phyloP scores from a whole-genome alignment of 2,329 filamentous ascomycete genomes.

The Neonectria ditissima region DNA sequence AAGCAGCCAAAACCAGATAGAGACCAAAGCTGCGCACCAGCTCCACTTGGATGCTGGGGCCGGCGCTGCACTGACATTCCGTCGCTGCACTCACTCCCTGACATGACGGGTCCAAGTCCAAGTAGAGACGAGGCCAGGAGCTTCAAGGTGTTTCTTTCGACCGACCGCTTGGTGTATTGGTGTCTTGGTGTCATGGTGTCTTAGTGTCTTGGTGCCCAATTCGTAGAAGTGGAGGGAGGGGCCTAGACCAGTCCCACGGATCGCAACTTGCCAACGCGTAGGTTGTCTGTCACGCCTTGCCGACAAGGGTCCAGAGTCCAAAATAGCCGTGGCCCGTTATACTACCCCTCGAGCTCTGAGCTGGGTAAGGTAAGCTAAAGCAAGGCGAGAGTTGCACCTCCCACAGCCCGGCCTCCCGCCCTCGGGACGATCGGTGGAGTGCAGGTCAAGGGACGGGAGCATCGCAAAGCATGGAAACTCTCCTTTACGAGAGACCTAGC shows the following conservation, averaged over 20 bases:
- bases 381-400: not conserved
- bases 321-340: too few relatives aligned
- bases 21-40: not conserved
- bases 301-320: not conserved
- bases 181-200: too few relatives aligned
- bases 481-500: not conserved
- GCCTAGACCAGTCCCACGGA: not conserved
- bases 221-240: not conserved
- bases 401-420: not conserved
- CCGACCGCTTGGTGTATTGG: too few relatives aligned
- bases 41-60: not conserved
- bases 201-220: too few relatives aligned
- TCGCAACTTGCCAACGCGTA: not conserved
- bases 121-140: not conserved
- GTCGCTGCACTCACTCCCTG: not conserved
- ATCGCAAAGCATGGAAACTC: not conserved
- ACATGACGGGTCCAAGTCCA: not conserved
- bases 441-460: not conserved
- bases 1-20: not conserved
- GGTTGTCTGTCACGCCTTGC: not conserved
- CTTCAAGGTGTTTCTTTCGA: not conserved
- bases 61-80: not conserved
- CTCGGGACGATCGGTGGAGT: not conserved
- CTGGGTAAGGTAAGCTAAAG: not conserved
- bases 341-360: not conserved